Evolutionary conservation across 1,284 basidiomycete species (phyloP).

Genomic region (Polyporus tsugae): DNA sequence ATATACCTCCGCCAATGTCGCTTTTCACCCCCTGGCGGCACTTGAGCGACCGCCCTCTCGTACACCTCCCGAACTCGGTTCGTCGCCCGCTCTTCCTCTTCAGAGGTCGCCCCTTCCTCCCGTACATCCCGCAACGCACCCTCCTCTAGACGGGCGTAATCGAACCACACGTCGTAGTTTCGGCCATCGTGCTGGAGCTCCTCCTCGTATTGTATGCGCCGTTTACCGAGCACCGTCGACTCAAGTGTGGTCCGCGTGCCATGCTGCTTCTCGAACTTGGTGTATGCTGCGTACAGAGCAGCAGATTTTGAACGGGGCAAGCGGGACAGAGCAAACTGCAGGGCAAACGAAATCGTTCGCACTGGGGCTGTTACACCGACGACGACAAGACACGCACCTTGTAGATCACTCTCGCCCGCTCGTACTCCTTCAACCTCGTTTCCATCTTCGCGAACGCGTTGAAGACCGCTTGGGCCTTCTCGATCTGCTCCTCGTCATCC

Average conservation of each 20-base stretch:
- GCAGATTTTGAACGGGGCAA: slow-evolving; percentile 92
- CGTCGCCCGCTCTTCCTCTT: slow-evolving; percentile 67
- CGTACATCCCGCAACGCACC: slow-evolving; percentile 80
- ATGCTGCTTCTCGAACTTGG: slow-evolving; percentile 98
- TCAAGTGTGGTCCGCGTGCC: slow-evolving; percentile 91
- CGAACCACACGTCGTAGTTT: slow-evolving; percentile 99
- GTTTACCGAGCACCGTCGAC: slow-evolving; percentile 94
- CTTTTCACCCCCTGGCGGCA: slow-evolving; percentile 90
- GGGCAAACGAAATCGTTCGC: slow-evolving; percentile 6
- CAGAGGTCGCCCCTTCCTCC: slow-evolving; percentile 78
- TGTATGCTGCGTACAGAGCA: slow-evolving; percentile 88
- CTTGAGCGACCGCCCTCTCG: slow-evolving; percentile 95
- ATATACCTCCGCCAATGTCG: slow-evolving; percentile 97
- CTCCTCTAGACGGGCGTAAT: slow-evolving; percentile 94
- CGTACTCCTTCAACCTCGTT: slow-evolving; percentile 94
- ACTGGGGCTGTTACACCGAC: background rate
- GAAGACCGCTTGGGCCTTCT: slow-evolving; percentile 97
- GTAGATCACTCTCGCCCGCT: slow-evolving; percentile 96
- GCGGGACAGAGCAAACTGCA: slow-evolving; percentile 89
- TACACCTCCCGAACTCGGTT: slow-evolving; percentile 91
- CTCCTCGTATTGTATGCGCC: slow-evolving; percentile 97
- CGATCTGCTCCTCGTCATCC: slow-evolving; percentile 96
- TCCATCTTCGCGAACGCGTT: slow-evolving; percentile 99
- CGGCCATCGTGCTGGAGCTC: slow-evolving; percentile 88
- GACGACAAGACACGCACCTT: slow-evolving; percentile 64